Conservation (phyloP, 108 stramenopile species). For the Chaetoceros tenuissimus region DNA sequence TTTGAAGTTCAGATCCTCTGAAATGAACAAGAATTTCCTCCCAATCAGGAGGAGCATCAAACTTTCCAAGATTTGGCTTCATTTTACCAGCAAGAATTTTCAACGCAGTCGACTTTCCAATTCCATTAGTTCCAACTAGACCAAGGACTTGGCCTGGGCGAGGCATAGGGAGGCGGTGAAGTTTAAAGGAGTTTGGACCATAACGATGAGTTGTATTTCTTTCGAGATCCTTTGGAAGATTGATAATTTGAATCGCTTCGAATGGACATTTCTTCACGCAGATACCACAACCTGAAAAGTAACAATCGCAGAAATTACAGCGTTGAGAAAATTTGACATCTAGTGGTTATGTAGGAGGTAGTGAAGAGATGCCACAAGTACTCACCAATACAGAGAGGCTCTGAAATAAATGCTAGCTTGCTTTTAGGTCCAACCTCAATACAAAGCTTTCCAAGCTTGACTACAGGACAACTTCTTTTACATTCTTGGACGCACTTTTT, state of each 20-base stretch:
- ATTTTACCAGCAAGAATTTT: constrained; percentile 96
- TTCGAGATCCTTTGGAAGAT: constrained; percentile 95
- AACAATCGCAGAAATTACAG: not conserved
- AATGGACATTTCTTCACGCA: constrained; percentile 99
- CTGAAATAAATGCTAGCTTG: constrained; percentile 87
- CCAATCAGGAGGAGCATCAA: constrained; percentile 95
- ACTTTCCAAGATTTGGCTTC: constrained; percentile 97
- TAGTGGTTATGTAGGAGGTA: too few species aligned
- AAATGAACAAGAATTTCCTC: constrained; percentile 95
- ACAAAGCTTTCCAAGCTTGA: constrained; percentile 93
- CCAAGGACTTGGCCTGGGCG: constrained; percentile 96
- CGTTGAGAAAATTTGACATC: too few species aligned
- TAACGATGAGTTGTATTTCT: constrained; percentile 96
- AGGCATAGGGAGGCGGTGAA: constrained; percentile 98
- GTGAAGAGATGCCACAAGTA: not conserved
- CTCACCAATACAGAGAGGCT: constrained; percentile 85
- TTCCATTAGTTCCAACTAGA: constrained; percentile 98
- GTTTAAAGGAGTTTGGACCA: constrained; percentile 98
- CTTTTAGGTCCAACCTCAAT: constrained; percentile 89
- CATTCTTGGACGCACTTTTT: constrained; percentile 97
- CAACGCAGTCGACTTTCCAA: constrained; percentile 93
- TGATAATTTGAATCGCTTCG: constrained; percentile 97
- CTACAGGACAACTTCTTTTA: constrained; percentile 93
- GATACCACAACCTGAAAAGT: constrained; percentile 86
- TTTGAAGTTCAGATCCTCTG: constrained; percentile 96